phyloP scores from a whole-genome alignment of 2,329 filamentous ascomycete species.

The Penicillium sp. region DNA sequence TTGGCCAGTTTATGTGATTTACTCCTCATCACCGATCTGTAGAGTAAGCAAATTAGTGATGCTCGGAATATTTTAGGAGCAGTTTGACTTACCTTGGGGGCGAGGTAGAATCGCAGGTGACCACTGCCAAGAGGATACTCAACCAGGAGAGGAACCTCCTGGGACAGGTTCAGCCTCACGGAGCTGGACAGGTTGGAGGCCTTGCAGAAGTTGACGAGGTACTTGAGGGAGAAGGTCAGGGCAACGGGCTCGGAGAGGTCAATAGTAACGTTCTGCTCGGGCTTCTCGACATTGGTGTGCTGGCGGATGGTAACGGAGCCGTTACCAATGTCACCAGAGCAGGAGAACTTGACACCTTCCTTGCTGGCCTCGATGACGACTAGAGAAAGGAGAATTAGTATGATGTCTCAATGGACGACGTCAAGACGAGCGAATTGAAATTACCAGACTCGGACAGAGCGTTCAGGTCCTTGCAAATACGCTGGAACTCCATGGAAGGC shows the following conservation, averaged over 20 bases:
- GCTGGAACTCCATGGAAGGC: conserved; percentile 88
- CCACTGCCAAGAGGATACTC: conserved; percentile 87
- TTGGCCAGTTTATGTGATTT: conserved; percentile 32
- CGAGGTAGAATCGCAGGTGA: conserved; percentile 95
- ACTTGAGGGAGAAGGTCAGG: conserved; percentile 98
- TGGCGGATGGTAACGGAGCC: conserved; percentile 90
- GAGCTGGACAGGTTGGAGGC: conserved; percentile 79
- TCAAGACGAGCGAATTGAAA: conserved; percentile 39
- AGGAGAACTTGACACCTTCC: conserved; percentile 95
- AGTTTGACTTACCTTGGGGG: conserved; percentile 78
- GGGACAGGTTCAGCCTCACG: conserved; percentile 93
- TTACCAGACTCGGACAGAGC: conserved; percentile 94
- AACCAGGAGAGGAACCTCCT: conserved; percentile 93
- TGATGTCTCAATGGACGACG: neutral
- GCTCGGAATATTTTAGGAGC: neutral
- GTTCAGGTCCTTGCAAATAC: conserved; percentile 90
- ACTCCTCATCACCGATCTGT: conserved; percentile 68
- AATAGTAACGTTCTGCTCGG: conserved; percentile 83
- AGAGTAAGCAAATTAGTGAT: conserved; percentile 41
- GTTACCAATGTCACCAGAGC: conserved; percentile 93
- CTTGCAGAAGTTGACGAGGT: conserved; percentile 99
- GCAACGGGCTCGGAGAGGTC: conserved; percentile 89
- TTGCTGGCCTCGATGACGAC: conserved; percentile 96
- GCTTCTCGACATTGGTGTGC: conserved; percentile 88
- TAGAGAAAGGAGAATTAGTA: conserved; percentile 45